These are phyloP conservation scores for Beauveria australis DNA, from an alignment of 2,329 filamentous ascomycete genomes.

Conservation along the genomic window DNA sequence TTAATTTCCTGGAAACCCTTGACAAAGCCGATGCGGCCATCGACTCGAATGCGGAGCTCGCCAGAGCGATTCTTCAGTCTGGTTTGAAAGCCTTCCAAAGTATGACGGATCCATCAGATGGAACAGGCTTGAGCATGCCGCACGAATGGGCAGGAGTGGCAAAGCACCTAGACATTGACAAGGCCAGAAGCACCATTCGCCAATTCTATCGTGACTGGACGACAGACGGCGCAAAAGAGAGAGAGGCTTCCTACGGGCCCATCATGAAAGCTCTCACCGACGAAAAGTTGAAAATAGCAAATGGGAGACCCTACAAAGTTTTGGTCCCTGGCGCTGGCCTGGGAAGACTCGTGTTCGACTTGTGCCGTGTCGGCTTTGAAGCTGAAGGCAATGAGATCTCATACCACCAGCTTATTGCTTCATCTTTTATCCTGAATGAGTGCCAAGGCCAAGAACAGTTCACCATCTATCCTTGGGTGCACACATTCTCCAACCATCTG, in stretches of 20 bases:
- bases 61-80: constrained; percentile 65
- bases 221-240: constrained; percentile 63
- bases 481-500: constrained; percentile 80
- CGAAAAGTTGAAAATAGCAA: constrained; percentile 29
- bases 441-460: constrained; percentile 54
- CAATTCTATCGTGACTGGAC: constrained; percentile 97
- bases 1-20: constrained; percentile 73
- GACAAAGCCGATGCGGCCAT: constrained; percentile 79
- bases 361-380: constrained; percentile 63
- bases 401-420: constrained; percentile 90
- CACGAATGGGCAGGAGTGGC: constrained; percentile 63
- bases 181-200: constrained; percentile 82
- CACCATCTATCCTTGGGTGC: constrained; percentile 74
- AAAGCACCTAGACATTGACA: constrained; percentile 71
- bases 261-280: constrained; percentile 57
- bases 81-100: constrained; percentile 61
- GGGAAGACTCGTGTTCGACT: constrained; percentile 80
- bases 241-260: constrained; percentile 68
- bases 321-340: constrained; percentile 86
- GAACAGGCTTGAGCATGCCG: constrained; percentile 39
- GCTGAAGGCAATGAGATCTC: constrained; percentile 93
- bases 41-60: constrained; percentile 76
- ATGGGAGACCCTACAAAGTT: constrained; percentile 47
- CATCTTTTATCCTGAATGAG: constrained; percentile 65
- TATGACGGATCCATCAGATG: constrained; percentile 26